A percentile compares a stretch with the other conserved stretches of the same genome.
phyloP scores from a whole-genome alignment of 1,284 basidiomycete species.

The Wallemia mellicola region DNA sequence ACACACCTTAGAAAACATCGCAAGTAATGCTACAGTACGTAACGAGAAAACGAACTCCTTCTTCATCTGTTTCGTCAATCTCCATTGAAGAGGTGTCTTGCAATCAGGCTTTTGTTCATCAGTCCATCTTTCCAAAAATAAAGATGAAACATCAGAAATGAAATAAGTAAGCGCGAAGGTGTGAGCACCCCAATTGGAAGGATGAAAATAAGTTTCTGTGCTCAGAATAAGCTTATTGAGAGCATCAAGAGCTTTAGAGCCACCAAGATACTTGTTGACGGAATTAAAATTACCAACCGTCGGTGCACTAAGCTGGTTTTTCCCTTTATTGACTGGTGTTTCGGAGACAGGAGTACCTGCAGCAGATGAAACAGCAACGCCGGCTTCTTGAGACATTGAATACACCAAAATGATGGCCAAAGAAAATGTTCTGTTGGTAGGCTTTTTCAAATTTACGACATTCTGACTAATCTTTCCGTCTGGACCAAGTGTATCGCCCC shows the following conservation, averaged over 20 bases:
- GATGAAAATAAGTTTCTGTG: constrained; percentile 77
- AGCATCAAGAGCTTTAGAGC: constrained; percentile 66
- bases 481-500: not conserved
- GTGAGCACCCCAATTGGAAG: constrained; percentile 46
- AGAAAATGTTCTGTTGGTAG: constrained; percentile 38
- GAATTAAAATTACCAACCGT: constrained; percentile 13
- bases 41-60: constrained; percentile 52
- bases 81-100: constrained; percentile 41
- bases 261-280: constrained; percentile 32
- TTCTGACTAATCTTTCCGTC: constrained; percentile 25
- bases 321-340: constrained; percentile 13
- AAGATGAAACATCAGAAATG: constrained; percentile 46
- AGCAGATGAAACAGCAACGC: constrained; percentile 16
- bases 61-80: constrained; percentile 55
- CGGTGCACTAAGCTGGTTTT: constrained; percentile 16
- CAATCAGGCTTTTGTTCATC: constrained; percentile 54
- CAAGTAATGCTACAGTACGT: constrained; percentile 60
- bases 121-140: constrained; percentile 52
- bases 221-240: constrained; percentile 68
- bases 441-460: constrained; percentile 44
- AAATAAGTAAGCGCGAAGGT: constrained; percentile 40
- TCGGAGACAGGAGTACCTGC: constrained; percentile 5
- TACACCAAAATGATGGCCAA: constrained; percentile 70
- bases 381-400: constrained; percentile 63
- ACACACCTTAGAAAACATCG: constrained; percentile 70